Base-by-base conservation (phyloP, 2,329 filamentous ascomycete genomes). In the Colletotrichum tropicale region DNA sequence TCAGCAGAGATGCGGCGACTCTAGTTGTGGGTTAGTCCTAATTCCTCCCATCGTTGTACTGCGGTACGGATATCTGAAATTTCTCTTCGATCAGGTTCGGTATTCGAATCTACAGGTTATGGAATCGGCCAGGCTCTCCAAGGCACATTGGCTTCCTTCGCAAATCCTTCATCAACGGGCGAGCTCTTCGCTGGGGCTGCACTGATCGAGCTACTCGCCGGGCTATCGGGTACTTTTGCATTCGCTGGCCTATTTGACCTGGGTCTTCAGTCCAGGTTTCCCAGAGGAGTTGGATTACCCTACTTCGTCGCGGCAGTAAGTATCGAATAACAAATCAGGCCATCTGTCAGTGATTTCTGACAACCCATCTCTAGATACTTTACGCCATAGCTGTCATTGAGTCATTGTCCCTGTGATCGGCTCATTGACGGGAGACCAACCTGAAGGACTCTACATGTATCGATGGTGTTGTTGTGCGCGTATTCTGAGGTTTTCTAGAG, bases 211-310 rank as follows among this genome's bases (percentile, higher is more conserved):
- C 55, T 69, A 3, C 66, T 69, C 2, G 55, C 52, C 5, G 66
- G 52, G 7, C 15, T 60, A 34, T 69, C 66, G 4, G 66, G 66
- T 6, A 69, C 26, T 18, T 69, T 69, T 28, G 66, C 52, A 4
- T 69, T 69, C 21, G 66, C 66, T 18, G 66, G 66, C 6, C 43
- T 69, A 34, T 69, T 69, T 30, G 66, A 69, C 34, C 52, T 69
- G 2, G 52, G 66, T 2, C 26, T 69, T 3, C 10, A 43, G 16
- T 60, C 24, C 6, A 69, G 7, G 10, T 28, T 69, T 24, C 8
- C 24, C 16, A 16, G 32, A 13, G 34, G 21, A 1, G 58, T 69
- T 7, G 66, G 66, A 9, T n/a, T 69, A 2, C 66, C 66, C 21
- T 69, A 69, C 34, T 69, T 69, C 6, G 21, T 69, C 7, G 66